Conservation (phyloP, 768 basidiomycete genomes). For the Boletellus ananas region DNA sequence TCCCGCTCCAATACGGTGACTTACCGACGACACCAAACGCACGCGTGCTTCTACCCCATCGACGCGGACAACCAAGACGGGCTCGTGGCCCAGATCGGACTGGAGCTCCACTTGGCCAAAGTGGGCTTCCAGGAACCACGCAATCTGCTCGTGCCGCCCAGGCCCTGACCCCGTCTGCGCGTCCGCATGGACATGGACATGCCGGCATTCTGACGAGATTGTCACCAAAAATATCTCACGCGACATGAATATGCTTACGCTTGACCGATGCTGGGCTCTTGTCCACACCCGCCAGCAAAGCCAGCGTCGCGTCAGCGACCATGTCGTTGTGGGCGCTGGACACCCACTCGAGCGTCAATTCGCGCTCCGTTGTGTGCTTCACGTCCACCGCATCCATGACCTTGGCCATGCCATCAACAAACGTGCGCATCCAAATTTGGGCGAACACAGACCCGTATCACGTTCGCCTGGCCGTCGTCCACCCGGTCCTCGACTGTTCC, state of each 20-base stretch:
- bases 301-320: conserved; percentile 93
- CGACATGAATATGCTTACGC: conserved; percentile 44
- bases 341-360: conserved; percentile 88
- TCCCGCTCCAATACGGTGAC: conserved; percentile 13
- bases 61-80: conserved; percentile 67
- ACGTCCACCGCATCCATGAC: conserved; percentile 88
- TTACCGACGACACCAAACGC: conserved; percentile 69
- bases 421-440: background rate
- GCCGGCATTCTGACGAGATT: conserved; percentile 48
- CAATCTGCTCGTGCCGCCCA: conserved; percentile 51
- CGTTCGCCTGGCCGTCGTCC: conserved; percentile 57
- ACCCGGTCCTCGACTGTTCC: conserved; percentile 69
- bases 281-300: conserved; percentile 85
- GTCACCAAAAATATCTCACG: background rate
- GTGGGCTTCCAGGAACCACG: conserved; percentile 88
- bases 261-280: conserved; percentile 94
- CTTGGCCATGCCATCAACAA: conserved; percentile 36
- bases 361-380: conserved; percentile 67
- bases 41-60: conserved; percentile 81
- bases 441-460: conserved; percentile 55
- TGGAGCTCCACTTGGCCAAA: conserved; percentile 80
- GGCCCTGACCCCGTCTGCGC: conserved; percentile 15
- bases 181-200: conserved; percentile 63
- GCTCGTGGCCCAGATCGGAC: conserved; percentile 34
- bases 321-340: conserved; percentile 93